These are phyloP conservation scores for Silybum marianum DNA, from an alignment of 129 eudicot genomes.

Conservation along the genomic window DNA sequence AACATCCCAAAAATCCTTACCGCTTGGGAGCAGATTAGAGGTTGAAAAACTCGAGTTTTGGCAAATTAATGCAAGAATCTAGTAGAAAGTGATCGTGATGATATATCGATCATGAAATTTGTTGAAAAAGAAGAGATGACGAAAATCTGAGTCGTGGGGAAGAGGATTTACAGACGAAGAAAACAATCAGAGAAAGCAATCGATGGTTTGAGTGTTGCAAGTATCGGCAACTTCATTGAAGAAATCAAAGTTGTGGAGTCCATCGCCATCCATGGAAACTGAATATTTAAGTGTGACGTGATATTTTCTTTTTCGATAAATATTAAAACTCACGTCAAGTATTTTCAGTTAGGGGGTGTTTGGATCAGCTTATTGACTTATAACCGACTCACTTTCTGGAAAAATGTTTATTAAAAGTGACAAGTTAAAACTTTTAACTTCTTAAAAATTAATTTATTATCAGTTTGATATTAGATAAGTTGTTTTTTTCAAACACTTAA, in stretches of 20 bases:
- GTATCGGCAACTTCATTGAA: slow-evolving; percentile 6
- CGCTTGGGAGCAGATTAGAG: slow-evolving; percentile 14
- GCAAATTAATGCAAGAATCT: background rate
- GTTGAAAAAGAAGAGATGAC: background rate
- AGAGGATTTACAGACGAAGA: slow-evolving; percentile 19
- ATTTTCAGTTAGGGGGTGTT: too few relatives aligned
- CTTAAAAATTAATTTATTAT: too few relatives aligned
- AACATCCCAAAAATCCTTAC: slow-evolving; percentile 3
- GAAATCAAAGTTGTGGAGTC: background rate
- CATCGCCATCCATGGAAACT: background rate
- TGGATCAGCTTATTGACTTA: too few relatives aligned
- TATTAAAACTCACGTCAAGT: background rate
- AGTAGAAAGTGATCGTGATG: slow-evolving; percentile 13
- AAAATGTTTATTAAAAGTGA: too few relatives aligned
- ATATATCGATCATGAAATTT: slow-evolving; percentile 4
- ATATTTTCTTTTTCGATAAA: background rate
- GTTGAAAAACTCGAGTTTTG: background rate
- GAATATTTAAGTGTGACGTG: background rate
- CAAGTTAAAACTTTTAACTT: too few relatives aligned
- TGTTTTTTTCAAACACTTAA: too few relatives aligned
- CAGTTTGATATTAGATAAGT: too few relatives aligned
- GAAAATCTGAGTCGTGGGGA: background rate
- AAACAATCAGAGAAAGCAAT: background rate
- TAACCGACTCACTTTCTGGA: too few relatives aligned
- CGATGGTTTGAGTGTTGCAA: slow-evolving; percentile 7